Conservation (phyloP, 176 grass and related monocot genomes). For the Leersia perrieri region DNA sequence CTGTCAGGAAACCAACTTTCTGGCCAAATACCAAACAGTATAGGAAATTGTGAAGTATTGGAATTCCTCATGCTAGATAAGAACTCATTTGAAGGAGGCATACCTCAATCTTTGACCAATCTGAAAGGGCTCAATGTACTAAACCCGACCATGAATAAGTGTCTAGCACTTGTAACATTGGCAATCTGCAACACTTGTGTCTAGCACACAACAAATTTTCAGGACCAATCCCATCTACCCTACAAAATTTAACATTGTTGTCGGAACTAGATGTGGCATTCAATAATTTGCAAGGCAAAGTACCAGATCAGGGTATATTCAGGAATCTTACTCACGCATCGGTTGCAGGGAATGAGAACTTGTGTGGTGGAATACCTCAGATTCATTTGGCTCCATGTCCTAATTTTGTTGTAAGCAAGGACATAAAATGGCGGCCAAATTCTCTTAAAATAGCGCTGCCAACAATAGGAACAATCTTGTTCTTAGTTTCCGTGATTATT, state of each 20-base stretch:
- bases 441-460: background rate
- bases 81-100: constrained; percentile 37
- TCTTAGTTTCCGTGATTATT: background rate
- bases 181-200: background rate
- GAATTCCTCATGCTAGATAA: constrained; percentile 14
- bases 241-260: background rate
- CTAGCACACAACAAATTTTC: constrained; percentile 33
- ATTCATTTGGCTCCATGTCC: background rate
- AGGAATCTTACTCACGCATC: constrained; percentile 17
- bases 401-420: background rate
- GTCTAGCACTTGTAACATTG: background rate
- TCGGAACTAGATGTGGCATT: constrained; percentile 19
- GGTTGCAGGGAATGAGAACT: background rate
- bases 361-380: constrained; percentile 27
- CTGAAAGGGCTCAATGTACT: constrained; percentile 24
- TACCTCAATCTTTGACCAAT: constrained; percentile 15
- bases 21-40: constrained; percentile 17
- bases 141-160: constrained; percentile 22
- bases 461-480: background rate
- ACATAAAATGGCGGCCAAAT: background rate
- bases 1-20: constrained; percentile 39
- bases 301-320: constrained; percentile 28
- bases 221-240: constrained; percentile 13
- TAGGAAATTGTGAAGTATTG: constrained; percentile 17
- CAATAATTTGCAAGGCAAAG: constrained; percentile 29